phyloP scores from a whole-genome alignment of 441 rosid species.

The Eruca vesicaria region DNA sequence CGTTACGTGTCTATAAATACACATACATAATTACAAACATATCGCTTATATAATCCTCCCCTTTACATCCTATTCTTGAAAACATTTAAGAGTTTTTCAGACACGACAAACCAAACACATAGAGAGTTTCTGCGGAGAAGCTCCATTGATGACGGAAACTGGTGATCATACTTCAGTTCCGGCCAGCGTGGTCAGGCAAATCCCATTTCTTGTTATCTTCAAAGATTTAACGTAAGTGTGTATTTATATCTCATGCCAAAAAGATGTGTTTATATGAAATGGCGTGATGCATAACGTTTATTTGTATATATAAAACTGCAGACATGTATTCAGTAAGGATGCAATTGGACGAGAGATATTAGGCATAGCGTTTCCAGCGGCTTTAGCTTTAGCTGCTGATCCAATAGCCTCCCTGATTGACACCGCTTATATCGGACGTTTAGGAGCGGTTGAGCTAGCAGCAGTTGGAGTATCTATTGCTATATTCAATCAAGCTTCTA shows the following conservation, averaged over 20 bases:
- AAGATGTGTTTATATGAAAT: neutral
- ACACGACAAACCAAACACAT: conserved; percentile 3
- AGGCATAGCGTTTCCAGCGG: neutral
- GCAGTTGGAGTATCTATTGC: neutral
- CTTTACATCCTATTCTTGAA: conserved; percentile 16
- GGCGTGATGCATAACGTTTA: neutral
- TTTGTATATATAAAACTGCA: neutral
- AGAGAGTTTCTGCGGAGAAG: neutral
- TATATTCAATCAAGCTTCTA: neutral
- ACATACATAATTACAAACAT: conserved; percentile 11
- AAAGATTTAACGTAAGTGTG: conserved; percentile 65
- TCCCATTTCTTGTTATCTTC: conserved; percentile 70
- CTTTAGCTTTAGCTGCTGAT: neutral
- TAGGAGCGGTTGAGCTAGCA: neutral
- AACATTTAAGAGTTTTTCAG: conserved; percentile 17
- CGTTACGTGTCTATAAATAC: conserved; percentile 37
- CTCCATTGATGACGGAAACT: conserved; percentile 30
- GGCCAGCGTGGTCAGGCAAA: conserved; percentile 14
- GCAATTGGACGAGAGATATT: neutral
- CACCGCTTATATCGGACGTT: neutral
- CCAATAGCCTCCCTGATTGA: neutral
- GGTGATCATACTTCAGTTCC: conserved; percentile 21
- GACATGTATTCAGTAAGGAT: neutral
- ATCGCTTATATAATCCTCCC: conserved; percentile 5
- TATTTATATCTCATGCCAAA: neutral